These are phyloP conservation scores for Xylaria sp. DNA, from an alignment of 2,329 filamentous ascomycete species.

Conservation along the genomic window DNA sequence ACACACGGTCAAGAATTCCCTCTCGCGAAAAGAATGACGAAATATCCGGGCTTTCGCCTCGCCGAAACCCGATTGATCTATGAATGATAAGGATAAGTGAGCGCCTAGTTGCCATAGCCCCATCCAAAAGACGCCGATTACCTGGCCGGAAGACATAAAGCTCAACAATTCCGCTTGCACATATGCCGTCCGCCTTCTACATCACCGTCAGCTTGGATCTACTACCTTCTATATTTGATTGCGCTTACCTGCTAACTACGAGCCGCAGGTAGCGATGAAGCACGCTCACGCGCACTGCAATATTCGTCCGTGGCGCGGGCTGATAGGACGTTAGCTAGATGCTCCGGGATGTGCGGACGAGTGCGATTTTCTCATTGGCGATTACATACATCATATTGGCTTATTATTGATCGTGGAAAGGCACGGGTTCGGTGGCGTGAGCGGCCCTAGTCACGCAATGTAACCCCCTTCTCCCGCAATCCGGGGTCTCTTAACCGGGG, in stretches of 20 bases:
- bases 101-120: not conserved
- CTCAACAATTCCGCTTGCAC: not conserved
- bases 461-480: slow-evolving; percentile 29
- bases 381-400: slow-evolving; percentile 5
- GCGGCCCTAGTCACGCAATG: slow-evolving; percentile 24
- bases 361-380: slow-evolving; percentile 23
- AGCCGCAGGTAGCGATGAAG: slow-evolving; percentile 7
- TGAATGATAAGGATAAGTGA: not conserved
- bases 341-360: slow-evolving; percentile 3
- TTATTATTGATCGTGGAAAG: slow-evolving; percentile 25
- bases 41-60: not conserved
- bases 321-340: slow-evolving; percentile 23
- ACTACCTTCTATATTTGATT: slow-evolving; percentile 32
- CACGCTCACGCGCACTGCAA: slow-evolving; percentile 18
- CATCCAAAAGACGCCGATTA: not conserved
- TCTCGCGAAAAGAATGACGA: not conserved
- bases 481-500: slow-evolving; percentile 20
- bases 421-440: slow-evolving; percentile 30
- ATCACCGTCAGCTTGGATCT: slow-evolving; percentile 22
- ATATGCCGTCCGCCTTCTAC: slow-evolving; percentile 9
- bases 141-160: not conserved
- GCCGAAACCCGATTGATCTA: not conserved
- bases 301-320: slow-evolving; percentile 22
- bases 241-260: not conserved
- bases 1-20: not conserved